Base-by-base conservation (phyloP, 306 rosid genomes). In the Geum urbanum region DNA sequence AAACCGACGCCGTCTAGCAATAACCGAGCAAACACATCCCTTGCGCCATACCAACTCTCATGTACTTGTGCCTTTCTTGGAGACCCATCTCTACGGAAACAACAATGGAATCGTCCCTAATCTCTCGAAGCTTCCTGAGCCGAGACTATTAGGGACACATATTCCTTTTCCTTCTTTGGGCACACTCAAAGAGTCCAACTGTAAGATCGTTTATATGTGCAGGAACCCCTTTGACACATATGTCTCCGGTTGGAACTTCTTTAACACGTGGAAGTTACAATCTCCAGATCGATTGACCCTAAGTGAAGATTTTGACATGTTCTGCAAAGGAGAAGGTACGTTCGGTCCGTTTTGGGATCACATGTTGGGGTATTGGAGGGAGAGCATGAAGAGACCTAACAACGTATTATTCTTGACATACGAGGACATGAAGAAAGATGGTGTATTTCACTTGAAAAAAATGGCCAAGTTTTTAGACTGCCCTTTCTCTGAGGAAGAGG, bases 151-250 rank as follows among this genome's bases (percentile, higher is more conserved):
- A 52, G 89, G 85, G 13, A 83, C 86, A 18, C 92, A 87, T 60
- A 6, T 81, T 56, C 90, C 92, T 0, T 85, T 72, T n/a, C 7
- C 65, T 75, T 71, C 81, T 6, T 40, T 85, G 63, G 76, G 83
- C 4, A 64, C 92, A 3, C 20, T 80, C 14, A 76, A 56, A 22
- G 67, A 70, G 1, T 85, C 87, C 2, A 54, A 67, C 44, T 72
- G 78, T 1, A 72, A 37, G 76, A 52, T 88, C 37, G 77, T 88
- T 60, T 85, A 83, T 12, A 72, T 88, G 0, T 85, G 86, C 13
- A 56, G 94, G 22, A 85, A 88, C 75, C 92, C 88, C 0, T 70
- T 85, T 27, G 90, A 88, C 78, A 83, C 82, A 16, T 81, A 75
- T 52, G 54, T 88, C 16, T 88, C 90, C 1, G 39, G 76, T 0